phyloP scores from a whole-genome alignment of 2,329 filamentous ascomycete species.

The Leptographium procerum region DNA sequence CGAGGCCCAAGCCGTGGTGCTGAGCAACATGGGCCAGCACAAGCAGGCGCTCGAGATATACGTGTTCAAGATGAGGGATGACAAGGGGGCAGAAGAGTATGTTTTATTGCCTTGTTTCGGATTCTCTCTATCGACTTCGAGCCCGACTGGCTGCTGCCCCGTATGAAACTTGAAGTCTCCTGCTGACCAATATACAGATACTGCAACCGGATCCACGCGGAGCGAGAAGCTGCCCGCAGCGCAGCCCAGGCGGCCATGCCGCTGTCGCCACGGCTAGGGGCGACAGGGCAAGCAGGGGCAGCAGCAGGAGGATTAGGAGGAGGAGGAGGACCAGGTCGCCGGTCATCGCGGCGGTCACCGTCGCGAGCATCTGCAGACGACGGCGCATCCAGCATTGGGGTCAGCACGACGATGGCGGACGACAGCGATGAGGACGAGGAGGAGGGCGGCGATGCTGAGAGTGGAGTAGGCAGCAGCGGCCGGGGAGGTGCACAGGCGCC shows the following conservation, averaged over 20 bases:
- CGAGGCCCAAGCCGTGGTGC: slow-evolving; percentile 78
- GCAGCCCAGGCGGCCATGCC: neutral
- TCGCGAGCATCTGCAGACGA: slow-evolving; percentile 11
- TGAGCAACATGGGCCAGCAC: slow-evolving; percentile 92
- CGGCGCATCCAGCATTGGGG: neutral
- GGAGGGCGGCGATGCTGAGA: neutral
- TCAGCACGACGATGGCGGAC: slow-evolving; percentile 5
- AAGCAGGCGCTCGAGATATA: slow-evolving; percentile 95
- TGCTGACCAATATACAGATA: slow-evolving; percentile 45
- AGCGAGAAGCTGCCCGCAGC: slow-evolving; percentile 30
- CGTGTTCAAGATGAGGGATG: slow-evolving; percentile 85
- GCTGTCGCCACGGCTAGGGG: neutral
- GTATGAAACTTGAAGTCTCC: too few relatives aligned
- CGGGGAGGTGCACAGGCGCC: slow-evolving; percentile 28
- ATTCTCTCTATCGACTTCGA: too few relatives aligned
- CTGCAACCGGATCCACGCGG: slow-evolving; percentile 74
- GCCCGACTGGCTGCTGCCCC: too few relatives aligned
- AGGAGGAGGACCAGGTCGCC: neutral
- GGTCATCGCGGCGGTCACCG: neutral
- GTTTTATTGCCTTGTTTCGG: slow-evolving; percentile 20
- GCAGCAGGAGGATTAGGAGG: too few relatives aligned
- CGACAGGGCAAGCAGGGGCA: too few relatives aligned
- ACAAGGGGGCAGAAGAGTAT: slow-evolving; percentile 83
- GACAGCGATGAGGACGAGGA: neutral
- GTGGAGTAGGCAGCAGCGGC: neutral